phyloP scores from a whole-genome alignment of 352 stramenopile genomes.

The Phytophthora parvispora region DNA sequence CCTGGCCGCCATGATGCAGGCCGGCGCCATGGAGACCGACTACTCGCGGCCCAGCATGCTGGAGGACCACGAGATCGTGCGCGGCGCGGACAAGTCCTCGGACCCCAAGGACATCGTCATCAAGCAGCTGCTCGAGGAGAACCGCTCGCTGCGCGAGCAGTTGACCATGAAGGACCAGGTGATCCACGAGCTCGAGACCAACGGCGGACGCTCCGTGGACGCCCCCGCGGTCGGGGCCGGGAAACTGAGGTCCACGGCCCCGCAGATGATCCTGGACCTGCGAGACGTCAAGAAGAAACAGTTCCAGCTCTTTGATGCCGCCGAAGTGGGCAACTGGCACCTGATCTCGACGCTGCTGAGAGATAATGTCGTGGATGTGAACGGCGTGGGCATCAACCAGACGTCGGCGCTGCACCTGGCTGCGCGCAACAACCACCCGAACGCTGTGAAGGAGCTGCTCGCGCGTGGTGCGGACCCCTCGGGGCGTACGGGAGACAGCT shows the following conservation, averaged over 20 bases:
- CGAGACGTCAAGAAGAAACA: constrained; percentile 92
- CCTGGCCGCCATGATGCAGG: constrained; percentile 5
- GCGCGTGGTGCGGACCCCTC: constrained; percentile 73
- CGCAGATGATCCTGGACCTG: constrained; percentile 87
- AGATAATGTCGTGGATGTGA: constrained; percentile 90
- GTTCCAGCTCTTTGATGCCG: constrained; percentile 89
- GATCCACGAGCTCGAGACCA: constrained; percentile 87
- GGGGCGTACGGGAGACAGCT: constrained; percentile 81
- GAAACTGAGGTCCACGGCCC: constrained; percentile 65
- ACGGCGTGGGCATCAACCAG: constrained; percentile 90
- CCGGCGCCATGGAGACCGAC: constrained; percentile 48
- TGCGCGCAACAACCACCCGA: constrained; percentile 79
- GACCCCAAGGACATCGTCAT: constrained; percentile 90
- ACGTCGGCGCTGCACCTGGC: constrained; percentile 84
- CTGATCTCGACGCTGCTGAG: constrained; percentile 82
- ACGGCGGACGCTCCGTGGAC: constrained; percentile 52
- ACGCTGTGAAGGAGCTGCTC: constrained; percentile 81
- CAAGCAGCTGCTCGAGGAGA: constrained; percentile 89
- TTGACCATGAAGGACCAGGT: constrained; percentile 86
- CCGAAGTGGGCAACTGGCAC: constrained; percentile 87
- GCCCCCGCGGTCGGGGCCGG: constrained; percentile 27
- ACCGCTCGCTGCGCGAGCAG: constrained; percentile 80
- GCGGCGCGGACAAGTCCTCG: constrained; percentile 78
- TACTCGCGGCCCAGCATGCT: constrained; percentile 88
- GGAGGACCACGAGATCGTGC: constrained; percentile 89